Evolutionary conservation across 2,329 filamentous ascomycete species (phyloP), one percentile per base, ranked within the genome.

Genomic region (Trichoderma lentiforme): DNA sequence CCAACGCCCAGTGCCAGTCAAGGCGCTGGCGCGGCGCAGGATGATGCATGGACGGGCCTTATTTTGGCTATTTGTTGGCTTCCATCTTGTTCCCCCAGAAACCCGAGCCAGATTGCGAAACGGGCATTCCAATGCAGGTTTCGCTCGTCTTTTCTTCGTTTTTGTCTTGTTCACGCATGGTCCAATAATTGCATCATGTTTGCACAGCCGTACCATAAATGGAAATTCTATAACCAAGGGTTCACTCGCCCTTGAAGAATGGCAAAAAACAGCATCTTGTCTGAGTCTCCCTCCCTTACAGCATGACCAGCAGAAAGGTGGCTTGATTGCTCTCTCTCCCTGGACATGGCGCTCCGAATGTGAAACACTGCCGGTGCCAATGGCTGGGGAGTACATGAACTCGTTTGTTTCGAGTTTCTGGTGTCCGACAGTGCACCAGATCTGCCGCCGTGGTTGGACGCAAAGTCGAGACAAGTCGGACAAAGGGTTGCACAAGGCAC

Each of bases 391-490:
- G 39, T 65, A 65, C 39, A 51, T 53, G 61, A 64, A 64, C 62
- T 47, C 11, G n/a, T 34, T 32, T 30, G 64, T 67, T 58, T 67
- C 64, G 32, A 28, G 34, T 43, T 24, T 58, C 34, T 43, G 18
- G 18, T 14, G n/a, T 58, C 51, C 26, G 18, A 67, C 64, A 43
- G 64, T 39, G 64, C 64, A 67, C 47, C 47, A 66, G 64, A 67
- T 67, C 64, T 53, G 51, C 12, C 64, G 64, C 51, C 11, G 34
- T 30, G 64, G 51, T 67, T 67, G 64, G 64, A 57, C 43, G 64
- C 30, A 28, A 32, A 24, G 34, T 24, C n/a, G 24, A 58, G 51
- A 30, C 32, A 58, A n/a, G 15, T 21, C 11, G 26, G 24, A 26
- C 53, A 60, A n/a, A 60, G 62, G 62, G 62, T 64, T n/a, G 62